Evolutionary conservation across 1,139 yeast species (phyloP), one percentile per base, ranked within the genome.

Genomic region (Saccharomyces hybrid): DNA sequence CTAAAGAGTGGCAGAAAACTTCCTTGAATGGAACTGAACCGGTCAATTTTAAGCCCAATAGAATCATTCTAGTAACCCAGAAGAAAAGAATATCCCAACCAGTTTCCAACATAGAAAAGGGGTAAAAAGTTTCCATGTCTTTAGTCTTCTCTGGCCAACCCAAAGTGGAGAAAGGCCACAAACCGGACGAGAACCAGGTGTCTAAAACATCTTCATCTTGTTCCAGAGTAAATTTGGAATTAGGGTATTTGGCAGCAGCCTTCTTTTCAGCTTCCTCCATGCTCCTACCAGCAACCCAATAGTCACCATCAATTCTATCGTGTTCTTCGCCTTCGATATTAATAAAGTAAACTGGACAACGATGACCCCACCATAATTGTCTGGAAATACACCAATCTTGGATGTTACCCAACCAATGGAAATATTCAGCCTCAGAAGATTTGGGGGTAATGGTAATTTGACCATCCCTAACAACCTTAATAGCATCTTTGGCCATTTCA

Each of bases 351-450:
- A 88, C 97, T 26, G 99, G 99, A 74, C 97, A 89, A 77, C 98
- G 84, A 77, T 93, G 99, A 62, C 99, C 99, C 99, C 99, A 93
- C 99, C 99, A 93, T 68, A 93, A 81, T 78, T 93, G 99, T 76
- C 99, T 88, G 31, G 98, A 93, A 61, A 93, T 90, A 84, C 99
- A 93, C 99, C 99, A 93, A 76, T 93, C 99, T 77, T 95, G 98
- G 63, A 91, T 87, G 73, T 90, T 88, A 71, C 86, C 95, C 73
- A 93, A 78, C 99, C 99, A 93, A 72, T 85, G 89, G 84, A 86
- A 87, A 74, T 86, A 93, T 75, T 93, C 99, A 58, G 86, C 81
- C 75, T 90, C 96, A 8, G 97, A 90, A 27, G 91, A 78, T 74
- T 88, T 86, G 63, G 99, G 99, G 55, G 83, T 76, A 66, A 93